Evolutionary conservation across 2,329 filamentous ascomycete genomes (phyloP), one percentile per base, ranked within the genome.

Genomic region (Fusarium staphyleae): DNA sequence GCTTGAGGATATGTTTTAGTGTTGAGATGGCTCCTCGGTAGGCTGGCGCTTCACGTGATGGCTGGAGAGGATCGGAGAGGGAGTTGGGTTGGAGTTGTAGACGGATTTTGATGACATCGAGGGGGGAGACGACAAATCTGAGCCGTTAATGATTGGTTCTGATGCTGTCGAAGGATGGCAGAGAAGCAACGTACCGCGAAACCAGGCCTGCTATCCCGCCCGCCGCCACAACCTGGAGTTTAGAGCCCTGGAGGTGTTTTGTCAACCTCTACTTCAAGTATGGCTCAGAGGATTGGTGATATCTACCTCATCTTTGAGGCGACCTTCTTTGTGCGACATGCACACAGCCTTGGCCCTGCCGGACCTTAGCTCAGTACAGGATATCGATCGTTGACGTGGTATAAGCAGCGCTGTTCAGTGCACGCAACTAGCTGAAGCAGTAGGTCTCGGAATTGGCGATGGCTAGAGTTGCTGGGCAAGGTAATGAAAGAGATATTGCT

Each of bases 41-140:
- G 37, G 77, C 78, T 46, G 71, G 74, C 11, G 78, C 71, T 54
- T 76, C 60, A 60, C 77, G 77, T 59, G 84, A 79, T 35, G 87
- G 79, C 37, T 85, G 82, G 9, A 86, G 74, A 2, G 91, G 89
- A 69, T 93, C 88, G 66, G 88, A 88, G 55, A 90, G 84, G 41
- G 91, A 92, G 77, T 96, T 89, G 36, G 90, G 85, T 74, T 98
- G 95, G 14, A 99, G 86, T 73, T 99, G 95, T 37, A 98, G 87
- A 39, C 95, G 90, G 76, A 99, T 99, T 80, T 99, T 98, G 77
- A 98, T 87, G 59, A 99, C 95, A 74, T 99, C 95, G 63, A 99
- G 89, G 46, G 95, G 95, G 14, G 95, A 91, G 71, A 98, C 88
- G 70, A 95, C 85, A 79, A 99, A 98, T 72, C 90, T 92, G 65